Conservation (phyloP, 2,329 filamentous ascomycete species). For the Beauveria australis region DNA sequence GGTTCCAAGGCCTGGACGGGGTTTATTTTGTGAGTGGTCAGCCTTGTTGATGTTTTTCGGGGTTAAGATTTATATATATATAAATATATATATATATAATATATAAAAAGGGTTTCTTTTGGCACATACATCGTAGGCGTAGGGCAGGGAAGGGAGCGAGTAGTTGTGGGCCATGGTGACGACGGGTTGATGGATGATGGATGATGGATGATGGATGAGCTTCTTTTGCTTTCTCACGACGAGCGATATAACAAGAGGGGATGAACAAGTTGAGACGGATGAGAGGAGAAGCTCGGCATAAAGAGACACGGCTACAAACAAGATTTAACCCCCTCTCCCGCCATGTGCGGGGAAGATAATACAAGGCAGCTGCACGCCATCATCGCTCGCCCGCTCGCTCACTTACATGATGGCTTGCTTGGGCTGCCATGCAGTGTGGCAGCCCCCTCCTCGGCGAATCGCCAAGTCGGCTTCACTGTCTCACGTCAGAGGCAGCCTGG, state of each 20-base stretch:
- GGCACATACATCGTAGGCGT: constrained; percentile 57
- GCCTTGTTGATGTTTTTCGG: too few relatives aligned
- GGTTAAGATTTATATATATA: too few relatives aligned
- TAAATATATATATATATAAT: too few relatives aligned
- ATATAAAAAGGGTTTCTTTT: too few relatives aligned
- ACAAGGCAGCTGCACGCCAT: constrained; percentile 2
- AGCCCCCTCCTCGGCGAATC: neutral
- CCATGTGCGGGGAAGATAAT: neutral
- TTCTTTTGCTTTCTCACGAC: neutral
- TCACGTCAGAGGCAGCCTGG: neutral
- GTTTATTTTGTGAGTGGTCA: too few relatives aligned
- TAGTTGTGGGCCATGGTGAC: constrained; percentile 37
- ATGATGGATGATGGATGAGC: neutral
- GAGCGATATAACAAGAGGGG: neutral
- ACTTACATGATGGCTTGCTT: neutral
- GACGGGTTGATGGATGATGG: constrained; percentile 4
- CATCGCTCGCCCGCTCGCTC: neutral
- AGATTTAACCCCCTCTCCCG: neutral
- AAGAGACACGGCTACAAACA: neutral
- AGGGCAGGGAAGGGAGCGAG: constrained; percentile 57
- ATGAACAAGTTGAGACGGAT: neutral
- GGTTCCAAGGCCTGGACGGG: too few relatives aligned
- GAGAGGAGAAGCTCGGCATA: neutral
- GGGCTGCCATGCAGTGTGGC: too few relatives aligned
- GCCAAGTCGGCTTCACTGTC: neutral